Conservation (phyloP, 1,284 basidiomycete species). For the Exobasidium rhododendri region DNA sequence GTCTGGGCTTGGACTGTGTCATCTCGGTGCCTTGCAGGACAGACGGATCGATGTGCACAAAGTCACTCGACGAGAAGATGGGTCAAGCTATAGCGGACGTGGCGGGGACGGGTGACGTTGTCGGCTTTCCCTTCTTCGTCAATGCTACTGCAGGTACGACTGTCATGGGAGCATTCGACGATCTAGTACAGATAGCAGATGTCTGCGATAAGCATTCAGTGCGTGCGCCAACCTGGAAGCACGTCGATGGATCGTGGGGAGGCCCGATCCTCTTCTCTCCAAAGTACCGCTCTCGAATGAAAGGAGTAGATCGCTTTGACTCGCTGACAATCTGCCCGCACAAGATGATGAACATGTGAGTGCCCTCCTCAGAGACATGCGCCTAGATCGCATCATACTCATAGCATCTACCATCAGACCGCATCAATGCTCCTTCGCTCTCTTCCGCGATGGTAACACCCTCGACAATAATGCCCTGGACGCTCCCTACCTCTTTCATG, state of each 20-base stretch:
- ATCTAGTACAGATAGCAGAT: conserved; percentile 47
- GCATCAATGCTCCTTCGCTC: conserved; percentile 56
- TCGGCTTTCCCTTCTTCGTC: conserved; percentile 55
- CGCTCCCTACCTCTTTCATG: conserved; percentile 57
- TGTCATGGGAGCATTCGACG: conserved; percentile 56
- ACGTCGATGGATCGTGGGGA: conserved; percentile 57
- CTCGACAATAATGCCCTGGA: conserved; percentile 55
- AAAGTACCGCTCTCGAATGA: conserved; percentile 31
- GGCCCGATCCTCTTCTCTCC: conserved; percentile 55
- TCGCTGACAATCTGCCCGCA: conserved; percentile 57
- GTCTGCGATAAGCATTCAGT: conserved; percentile 31
- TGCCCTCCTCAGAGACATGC: conserved; percentile 1
- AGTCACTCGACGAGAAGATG: conserved; percentile 22
- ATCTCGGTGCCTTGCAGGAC: conserved; percentile 50
- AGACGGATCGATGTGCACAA: conserved; percentile 37
- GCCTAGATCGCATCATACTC: no score
- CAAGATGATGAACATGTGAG: conserved; percentile 55
- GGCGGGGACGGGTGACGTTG: background rate
- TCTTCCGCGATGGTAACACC: conserved; percentile 49
- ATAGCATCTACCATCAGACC: conserved; percentile 24
- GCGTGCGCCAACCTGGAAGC: conserved; percentile 47
- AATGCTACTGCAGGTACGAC: conserved; percentile 57
- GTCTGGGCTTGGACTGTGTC: conserved; percentile 54
- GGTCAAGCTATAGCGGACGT: conserved; percentile 15
- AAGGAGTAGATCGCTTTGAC: conserved; percentile 48